These are phyloP conservation scores for Brassica balearica DNA, from an alignment of 441 rosid genomes.

Conservation along the genomic window DNA sequence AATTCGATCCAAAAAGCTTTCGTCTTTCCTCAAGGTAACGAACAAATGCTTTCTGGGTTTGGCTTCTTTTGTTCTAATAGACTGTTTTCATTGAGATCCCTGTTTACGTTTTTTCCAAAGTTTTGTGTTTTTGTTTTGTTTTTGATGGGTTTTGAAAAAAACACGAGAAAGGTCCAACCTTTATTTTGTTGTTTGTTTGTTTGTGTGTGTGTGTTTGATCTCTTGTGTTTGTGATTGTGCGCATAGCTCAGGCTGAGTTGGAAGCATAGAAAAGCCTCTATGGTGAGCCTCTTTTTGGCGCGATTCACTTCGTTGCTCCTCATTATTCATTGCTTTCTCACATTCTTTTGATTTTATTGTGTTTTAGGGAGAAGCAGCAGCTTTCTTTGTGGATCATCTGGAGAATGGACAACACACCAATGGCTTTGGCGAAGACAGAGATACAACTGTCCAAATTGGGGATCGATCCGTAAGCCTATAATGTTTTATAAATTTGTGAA, in stretches of 20 bases:
- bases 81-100: constrained; percentile 31
- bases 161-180: constrained; percentile 13
- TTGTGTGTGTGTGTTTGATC: constrained; percentile 41
- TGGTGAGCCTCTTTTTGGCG: constrained; percentile 72
- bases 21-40: constrained; percentile 14
- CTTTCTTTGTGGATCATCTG: constrained; percentile 54
- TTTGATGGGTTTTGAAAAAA: constrained; percentile 9
- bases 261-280: constrained; percentile 64
- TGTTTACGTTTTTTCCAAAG: constrained; percentile 31
- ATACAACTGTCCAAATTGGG: constrained; percentile 48
- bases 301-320: constrained; percentile 40
- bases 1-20: constrained; percentile 37
- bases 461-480: constrained; percentile 64
- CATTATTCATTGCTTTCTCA: constrained; percentile 18
- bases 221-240: constrained; percentile 44
- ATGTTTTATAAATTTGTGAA: constrained; percentile 11
- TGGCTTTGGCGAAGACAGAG: constrained; percentile 51
- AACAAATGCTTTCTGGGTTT: constrained; percentile 4
- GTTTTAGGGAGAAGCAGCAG: constrained; percentile 82
- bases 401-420: constrained; percentile 51
- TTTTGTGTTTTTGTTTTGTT: constrained; percentile 21
- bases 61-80: background rate
- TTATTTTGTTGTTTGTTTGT: constrained; percentile 34
- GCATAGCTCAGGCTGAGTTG: constrained; percentile 70
- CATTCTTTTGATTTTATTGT: constrained; percentile 29